These are phyloP conservation scores for Aspergillaceae sp. DNA, from an alignment of 2,329 filamentous ascomycete genomes.

Conservation along the genomic window DNA sequence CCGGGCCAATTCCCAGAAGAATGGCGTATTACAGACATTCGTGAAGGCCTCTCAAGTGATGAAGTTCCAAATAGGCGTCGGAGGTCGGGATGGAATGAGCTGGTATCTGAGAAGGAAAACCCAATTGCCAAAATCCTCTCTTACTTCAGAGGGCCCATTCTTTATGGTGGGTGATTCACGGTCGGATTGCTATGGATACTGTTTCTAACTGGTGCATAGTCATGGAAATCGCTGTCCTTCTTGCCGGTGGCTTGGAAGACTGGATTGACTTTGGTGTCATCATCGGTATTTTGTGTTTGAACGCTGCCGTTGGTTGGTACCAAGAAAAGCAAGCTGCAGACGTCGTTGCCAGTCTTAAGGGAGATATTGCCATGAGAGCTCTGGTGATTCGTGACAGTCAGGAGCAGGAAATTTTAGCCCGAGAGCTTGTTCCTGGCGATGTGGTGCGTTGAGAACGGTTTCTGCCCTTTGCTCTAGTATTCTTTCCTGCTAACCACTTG, in stretches of 20 bases:
- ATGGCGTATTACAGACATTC: slow-evolving; percentile 62
- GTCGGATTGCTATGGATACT: neutral
- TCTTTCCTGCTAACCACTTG: too few species aligned
- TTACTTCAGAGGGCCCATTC: slow-evolving; percentile 67
- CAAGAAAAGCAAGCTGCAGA: slow-evolving; percentile 75
- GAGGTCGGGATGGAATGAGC: slow-evolving; percentile 61
- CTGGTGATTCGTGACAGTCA: slow-evolving; percentile 57
- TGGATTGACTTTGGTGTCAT: slow-evolving; percentile 75
- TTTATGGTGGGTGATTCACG: slow-evolving; percentile 53
- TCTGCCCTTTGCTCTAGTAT: too few species aligned
- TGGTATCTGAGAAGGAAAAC: slow-evolving; percentile 70
- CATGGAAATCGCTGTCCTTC: slow-evolving; percentile 67
- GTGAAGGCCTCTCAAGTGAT: slow-evolving; percentile 49
- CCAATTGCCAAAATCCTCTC: slow-evolving; percentile 63
- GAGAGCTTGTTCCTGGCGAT: slow-evolving; percentile 68
- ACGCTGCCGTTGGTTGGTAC: slow-evolving; percentile 70
- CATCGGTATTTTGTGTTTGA: slow-evolving; percentile 64
- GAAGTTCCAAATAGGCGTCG: slow-evolving; percentile 57
- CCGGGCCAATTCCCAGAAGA: slow-evolving; percentile 49
- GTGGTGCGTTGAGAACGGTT: slow-evolving; percentile 47
- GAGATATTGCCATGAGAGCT: slow-evolving; percentile 68
- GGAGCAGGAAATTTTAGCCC: slow-evolving; percentile 58
- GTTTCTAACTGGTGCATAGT: slow-evolving; percentile 29
- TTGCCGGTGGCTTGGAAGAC: slow-evolving; percentile 64
- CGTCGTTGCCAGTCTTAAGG: slow-evolving; percentile 66